Base-by-base conservation (phyloP, 2,329 filamentous ascomycete genomes). In the Botrytis deweyae region DNA sequence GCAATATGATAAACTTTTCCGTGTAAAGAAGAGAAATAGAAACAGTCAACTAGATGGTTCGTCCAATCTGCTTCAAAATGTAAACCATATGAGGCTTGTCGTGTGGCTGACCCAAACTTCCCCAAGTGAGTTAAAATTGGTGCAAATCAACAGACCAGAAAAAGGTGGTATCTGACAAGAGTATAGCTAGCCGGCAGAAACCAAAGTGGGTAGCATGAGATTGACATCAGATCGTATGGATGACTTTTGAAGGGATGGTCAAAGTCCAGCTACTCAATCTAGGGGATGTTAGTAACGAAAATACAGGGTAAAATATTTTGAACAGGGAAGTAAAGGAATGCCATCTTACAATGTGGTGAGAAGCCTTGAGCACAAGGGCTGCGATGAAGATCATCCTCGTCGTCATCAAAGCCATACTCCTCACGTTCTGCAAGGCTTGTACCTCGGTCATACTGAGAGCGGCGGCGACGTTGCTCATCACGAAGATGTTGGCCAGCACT, bases 391-490 rank as follows among this genome's bases (percentile, higher is more conserved):
- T 71, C 72, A 14, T 70, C 66, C 25, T 73, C 67, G 36, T 73
- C 74, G 18, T 77, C 76, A 52, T 78, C 76, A 70, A 74, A 78
- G 69, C 72, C 72, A 63, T 75, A 78, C 66, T 80, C 78, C 64
- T 81, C 80, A 38, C 75, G 75, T 65, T 80, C 90, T 33, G 91
- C 91, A 75, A 92, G 87, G 73, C 90, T 88, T 42, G 92, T 96
- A 42, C 94, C 94, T 75, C 93, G 91, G 78, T 97, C 94, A 78
- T 89, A 97, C 79, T 93, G 91, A 36, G 92, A 95, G 70, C 90
- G 89, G 72, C 79, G 78, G 49, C 91, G 91, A 75, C 92, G 90
- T 81, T 94, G 92, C 80, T 94, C 91, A 76, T 93, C 90, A 25
- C 91, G 88, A 78, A 90, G 89, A 72, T 92, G 89, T 80, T 93